Base-by-base conservation (phyloP, 495 filamentous ascomycete species). In the Tuber magnatum region DNA sequence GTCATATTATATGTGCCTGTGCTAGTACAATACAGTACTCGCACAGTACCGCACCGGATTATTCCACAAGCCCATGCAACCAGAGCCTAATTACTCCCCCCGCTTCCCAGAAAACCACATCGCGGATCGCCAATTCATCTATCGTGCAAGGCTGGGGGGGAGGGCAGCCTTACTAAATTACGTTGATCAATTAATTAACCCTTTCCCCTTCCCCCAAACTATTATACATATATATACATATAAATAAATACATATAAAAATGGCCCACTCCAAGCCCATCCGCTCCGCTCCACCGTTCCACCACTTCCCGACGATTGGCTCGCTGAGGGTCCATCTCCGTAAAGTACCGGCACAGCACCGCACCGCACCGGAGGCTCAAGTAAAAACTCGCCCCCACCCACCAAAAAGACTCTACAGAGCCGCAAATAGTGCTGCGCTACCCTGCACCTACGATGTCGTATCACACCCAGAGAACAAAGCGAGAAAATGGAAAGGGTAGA, bases 281-380 rank as follows among this genome's bases (percentile, higher is more conserved):
- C 51, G 51, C n/a, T 61, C 51, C 51, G n/a, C 51, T 61, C 51
- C 51, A 61, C 51, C 51, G 9, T 61, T 61, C 51, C 51, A 40
- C 39, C 39, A 2, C 3, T 40, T 40, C 39, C 39, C 39, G 39
- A 2, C 39, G 7, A 40, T 40, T 40, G 39, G 39, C 3, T 7
- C 7, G 39, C 39, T 40, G 39, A 40, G n/a, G 16, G 12, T 10
- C n/a, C n/a, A 61, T 61, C 9, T 28, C 51, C 51, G 51, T 14
- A 14, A 61, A 32, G 8, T 61, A 14, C 51, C 51, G 51, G 24
- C 39, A 46, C n/a, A 16, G 10, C 42, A 46, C 18, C 43, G 16
- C 4, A 20, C 1, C 10, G 16, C 43, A 46, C 18, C 16, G 10
- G 51, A 61, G 51, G 51, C 9, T 61, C 51, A 61, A 28, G 51